A percentile compares a stretch with the other conserved stretches of the same genome.
These are phyloP conservation scores for Ganoderma meredithae DNA, from an alignment of 1,284 basidiomycete genomes.

Conservation along the genomic window DNA sequence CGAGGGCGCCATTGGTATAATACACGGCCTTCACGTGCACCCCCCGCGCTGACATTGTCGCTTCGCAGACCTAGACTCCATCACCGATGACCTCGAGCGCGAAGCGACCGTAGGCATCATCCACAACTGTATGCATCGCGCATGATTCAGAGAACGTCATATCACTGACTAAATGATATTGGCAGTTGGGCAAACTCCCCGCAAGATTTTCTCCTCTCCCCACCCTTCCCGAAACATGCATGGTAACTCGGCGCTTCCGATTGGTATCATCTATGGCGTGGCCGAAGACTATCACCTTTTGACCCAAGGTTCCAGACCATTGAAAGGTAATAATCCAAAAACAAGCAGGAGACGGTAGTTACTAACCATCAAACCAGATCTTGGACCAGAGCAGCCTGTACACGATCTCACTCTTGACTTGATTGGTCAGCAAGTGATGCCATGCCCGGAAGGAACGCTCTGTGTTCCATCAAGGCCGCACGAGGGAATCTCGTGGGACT, in stretches of 20 bases:
- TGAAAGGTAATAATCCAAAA: constrained; percentile 55
- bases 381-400: constrained; percentile 55
- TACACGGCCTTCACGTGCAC: constrained; percentile 20
- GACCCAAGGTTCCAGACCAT: constrained; percentile 60
- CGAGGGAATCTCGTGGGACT: constrained; percentile 75
- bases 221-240: constrained; percentile 83
- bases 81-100: constrained; percentile 86
- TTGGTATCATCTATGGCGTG: constrained; percentile 77
- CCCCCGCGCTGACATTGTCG: neutral
- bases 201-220: constrained; percentile 85
- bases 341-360: neutral
- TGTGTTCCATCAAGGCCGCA: constrained; percentile 67
- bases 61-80: constrained; percentile 78
- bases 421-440: constrained; percentile 67
- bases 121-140: constrained; percentile 78
- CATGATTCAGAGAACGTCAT: constrained; percentile 14
- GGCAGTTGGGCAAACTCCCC: constrained; percentile 88
- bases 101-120: constrained; percentile 95
- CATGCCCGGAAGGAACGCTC: constrained; percentile 66
- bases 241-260: constrained; percentile 73
- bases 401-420: constrained; percentile 62
- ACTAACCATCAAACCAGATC: constrained; percentile 47
- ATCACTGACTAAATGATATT: constrained; percentile 20
- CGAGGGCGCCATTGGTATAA: constrained; percentile 84
- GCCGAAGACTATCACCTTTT: constrained; percentile 80